Evolutionary conservation across 768 basidiomycete genomes (phyloP).

Genomic region (Neoboletus brunneissimus): DNA sequence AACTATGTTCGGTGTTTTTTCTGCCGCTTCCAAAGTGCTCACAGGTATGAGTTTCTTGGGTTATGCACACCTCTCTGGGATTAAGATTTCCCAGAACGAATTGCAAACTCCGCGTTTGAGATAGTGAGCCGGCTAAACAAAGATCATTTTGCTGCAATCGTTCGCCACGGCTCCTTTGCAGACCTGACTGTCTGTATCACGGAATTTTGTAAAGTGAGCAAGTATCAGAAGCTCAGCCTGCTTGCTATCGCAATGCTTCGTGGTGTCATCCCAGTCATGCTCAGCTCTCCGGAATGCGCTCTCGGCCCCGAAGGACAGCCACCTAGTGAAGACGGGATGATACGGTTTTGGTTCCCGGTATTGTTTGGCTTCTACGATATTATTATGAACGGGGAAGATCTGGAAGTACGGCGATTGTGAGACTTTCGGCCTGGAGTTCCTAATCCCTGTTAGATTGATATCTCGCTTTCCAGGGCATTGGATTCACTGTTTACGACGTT

Average conservation of each 20-base stretch:
- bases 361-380: conserved; percentile 99
- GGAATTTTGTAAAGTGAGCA: conserved; percentile 99
- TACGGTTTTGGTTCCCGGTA: conserved; percentile 95
- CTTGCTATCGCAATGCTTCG: conserved; percentile 96
- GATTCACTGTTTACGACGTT: conserved; percentile 94
- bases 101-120: conserved; percentile 92
- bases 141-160: conserved; percentile 88
- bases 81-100: conserved; percentile 57
- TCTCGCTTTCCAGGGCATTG: conserved; percentile 62
- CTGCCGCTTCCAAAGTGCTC: conserved; percentile 89
- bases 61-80: not conserved
- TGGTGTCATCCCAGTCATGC: conserved; percentile 89
- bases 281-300: conserved; percentile 71
- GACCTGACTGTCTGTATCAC: conserved; percentile 97
- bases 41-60: conserved; percentile 54
- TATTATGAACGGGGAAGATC: conserved; percentile 98
- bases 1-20: conserved; percentile 99
- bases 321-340: conserved; percentile 80
- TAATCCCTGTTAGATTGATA: conserved; percentile 8
- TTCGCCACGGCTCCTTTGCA: conserved; percentile 91
- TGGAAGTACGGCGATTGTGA: conserved; percentile 95
- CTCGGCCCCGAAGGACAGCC: conserved; percentile 33
- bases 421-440: conserved; percentile 31
- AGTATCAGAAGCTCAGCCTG: conserved; percentile 97
- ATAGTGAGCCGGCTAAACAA: conserved; percentile 89